Conservation (phyloP, 2,329 filamentous ascomycete species). For the Ophiostoma himal-ulmi region DNA sequence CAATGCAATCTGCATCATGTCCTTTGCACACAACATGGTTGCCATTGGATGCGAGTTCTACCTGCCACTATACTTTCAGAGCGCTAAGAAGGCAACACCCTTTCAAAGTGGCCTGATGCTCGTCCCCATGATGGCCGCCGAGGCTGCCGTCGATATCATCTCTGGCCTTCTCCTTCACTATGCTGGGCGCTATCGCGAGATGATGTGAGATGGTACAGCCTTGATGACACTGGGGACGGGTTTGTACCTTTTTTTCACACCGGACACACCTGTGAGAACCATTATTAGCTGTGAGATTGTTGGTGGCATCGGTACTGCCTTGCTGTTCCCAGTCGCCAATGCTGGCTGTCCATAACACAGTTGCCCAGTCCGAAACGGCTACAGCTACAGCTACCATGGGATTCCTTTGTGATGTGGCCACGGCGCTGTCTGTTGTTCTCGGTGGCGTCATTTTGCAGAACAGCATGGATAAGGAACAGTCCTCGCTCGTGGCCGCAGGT, state of each 20-base stretch:
- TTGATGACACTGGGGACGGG: constrained; percentile 53
- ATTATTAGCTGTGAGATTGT: constrained; percentile 49
- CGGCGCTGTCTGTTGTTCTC: constrained; percentile 62
- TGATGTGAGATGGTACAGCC: constrained; percentile 45
- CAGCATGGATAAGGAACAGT: constrained; percentile 48
- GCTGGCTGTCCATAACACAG: constrained; percentile 54
- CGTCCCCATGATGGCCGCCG: constrained; percentile 47
- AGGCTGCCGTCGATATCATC: constrained; percentile 41
- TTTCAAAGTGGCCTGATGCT: constrained; percentile 47
- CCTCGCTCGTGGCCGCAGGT: constrained; percentile 34
- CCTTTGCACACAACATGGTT: constrained; percentile 47
- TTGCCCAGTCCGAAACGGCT: constrained; percentile 51
- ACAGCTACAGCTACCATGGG: constrained; percentile 53
- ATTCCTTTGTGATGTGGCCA: constrained; percentile 56
- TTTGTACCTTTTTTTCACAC: constrained; percentile 46
- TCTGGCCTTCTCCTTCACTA: constrained; percentile 43
- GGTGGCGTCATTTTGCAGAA: constrained; percentile 79
- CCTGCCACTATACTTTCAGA: constrained; percentile 44
- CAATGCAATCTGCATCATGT: constrained; percentile 41
- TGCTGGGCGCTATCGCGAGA: constrained; percentile 50
- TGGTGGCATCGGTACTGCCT: constrained; percentile 51
- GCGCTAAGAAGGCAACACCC: constrained; percentile 43
- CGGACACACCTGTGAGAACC: constrained; percentile 39
- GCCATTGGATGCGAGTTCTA: constrained; percentile 46
- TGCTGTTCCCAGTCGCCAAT: constrained; percentile 54